phyloP scores from a whole-genome alignment of 805 yeast species.

The Myxozyma lipomycoides region DNA sequence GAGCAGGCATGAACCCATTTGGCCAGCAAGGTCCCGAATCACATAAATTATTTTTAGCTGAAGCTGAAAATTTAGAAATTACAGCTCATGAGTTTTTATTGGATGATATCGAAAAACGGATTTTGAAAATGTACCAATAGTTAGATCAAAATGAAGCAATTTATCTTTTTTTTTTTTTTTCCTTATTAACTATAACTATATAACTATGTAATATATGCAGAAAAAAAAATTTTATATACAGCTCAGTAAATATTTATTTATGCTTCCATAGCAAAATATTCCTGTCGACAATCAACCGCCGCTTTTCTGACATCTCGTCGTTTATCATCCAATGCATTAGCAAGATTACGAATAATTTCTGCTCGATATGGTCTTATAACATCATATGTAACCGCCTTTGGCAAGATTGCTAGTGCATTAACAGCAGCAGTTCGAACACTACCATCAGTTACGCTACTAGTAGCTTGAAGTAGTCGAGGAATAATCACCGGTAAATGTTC shows the following conservation, averaged over 20 bases:
- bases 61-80: constrained; percentile 72
- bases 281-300: constrained; percentile 77
- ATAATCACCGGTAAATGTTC: constrained; percentile 55
- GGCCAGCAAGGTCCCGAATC: constrained; percentile 47
- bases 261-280: constrained; percentile 47
- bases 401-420: constrained; percentile 52
- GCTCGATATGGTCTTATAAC: constrained; percentile 51
- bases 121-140: constrained; percentile 30
- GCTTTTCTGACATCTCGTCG: constrained; percentile 70
- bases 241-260: not conserved
- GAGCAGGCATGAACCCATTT: constrained; percentile 46
- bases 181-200: no score
- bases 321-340: constrained; percentile 61
- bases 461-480: constrained; percentile 47
- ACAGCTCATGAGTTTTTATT: constrained; percentile 54
- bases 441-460: constrained; percentile 32
- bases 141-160: not conserved
- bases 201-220: not conserved
- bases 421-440: constrained; percentile 56
- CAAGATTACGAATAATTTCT: constrained; percentile 47
- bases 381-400: constrained; percentile 40
- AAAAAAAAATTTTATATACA: not conserved
- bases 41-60: constrained; percentile 58
- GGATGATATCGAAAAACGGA: constrained; percentile 59
- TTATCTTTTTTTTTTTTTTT: no score